Evolutionary conservation across 2,329 filamentous ascomycete species (phyloP), one percentile per base, ranked within the genome.

Genomic region (Aspergillus arachidicola): DNA sequence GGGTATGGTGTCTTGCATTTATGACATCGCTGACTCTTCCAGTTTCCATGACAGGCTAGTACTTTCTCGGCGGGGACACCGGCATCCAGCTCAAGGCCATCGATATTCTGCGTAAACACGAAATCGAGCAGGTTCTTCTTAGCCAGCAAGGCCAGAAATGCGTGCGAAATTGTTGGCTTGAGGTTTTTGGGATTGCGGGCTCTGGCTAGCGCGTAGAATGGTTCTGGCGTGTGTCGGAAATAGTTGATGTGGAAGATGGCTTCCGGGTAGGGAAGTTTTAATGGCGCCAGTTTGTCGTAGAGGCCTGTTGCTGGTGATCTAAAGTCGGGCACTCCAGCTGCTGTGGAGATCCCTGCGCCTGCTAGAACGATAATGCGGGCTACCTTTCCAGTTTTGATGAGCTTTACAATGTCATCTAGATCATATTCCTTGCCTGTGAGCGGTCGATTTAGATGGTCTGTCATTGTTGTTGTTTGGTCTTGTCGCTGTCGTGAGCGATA

Each of bases 81-180:
- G 11, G 92, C 93, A 64, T 85, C 84, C n/a, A 91, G 85, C 78
- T 97, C 93, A 6, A 97, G 83, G 67, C 91, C 94, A 78, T 97
- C 93, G 69, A 97, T 96, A 73, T 97, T 97, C 74, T 97, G 93
- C 0, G 93, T 96, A 75, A 96, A 96, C 57, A 93, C 84, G 82
- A 91, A 93, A 67, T 88, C 82, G n/a, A 97, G 81, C 19, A 94
- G 79, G 10, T 85, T 85, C 78, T 93, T 95, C 64, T 86, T 81
- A 45, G 91, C 86, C 2, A 96, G 85, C 12, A 97, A 82, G 1
- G 87, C 82, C 66, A 97, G 87, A 78, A 97, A 97, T 41, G 86
- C 89, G 78, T 97, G 94, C 0, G 92, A 90, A 59, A 96, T 82
- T 1, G 93, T 96, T 0, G 93, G 93, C 46, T 87, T 84, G 77